These are phyloP conservation scores for Auricularia sp. DNA, from an alignment of 768 basidiomycete genomes.

Conservation along the genomic window DNA sequence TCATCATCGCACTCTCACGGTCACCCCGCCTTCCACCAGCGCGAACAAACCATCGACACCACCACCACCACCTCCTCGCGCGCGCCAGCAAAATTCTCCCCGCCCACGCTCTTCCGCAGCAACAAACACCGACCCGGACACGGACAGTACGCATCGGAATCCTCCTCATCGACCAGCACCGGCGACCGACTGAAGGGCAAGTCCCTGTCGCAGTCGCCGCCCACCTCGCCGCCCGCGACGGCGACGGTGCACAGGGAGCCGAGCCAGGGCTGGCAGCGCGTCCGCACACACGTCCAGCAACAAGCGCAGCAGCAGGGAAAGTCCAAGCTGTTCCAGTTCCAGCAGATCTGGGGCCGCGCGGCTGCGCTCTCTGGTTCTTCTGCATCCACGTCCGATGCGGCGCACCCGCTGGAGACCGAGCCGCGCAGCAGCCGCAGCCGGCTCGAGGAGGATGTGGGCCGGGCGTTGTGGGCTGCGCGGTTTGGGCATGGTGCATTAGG, in stretches of 20 bases:
- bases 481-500: not conserved
- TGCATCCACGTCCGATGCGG: not conserved
- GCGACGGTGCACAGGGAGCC: not conserved
- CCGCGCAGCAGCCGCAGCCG: not conserved
- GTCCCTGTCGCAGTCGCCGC: not conserved
- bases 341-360: constrained; percentile 24
- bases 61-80: too few relatives aligned
- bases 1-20: too few relatives aligned
- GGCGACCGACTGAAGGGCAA: not conserved
- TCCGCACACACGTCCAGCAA: not conserved
- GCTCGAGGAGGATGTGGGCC: not conserved
- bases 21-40: too few relatives aligned
- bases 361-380: not conserved
- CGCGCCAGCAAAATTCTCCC: too few relatives aligned
- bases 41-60: too few relatives aligned
- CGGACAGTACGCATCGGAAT: too few relatives aligned
- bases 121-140: too few relatives aligned
- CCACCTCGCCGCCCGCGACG: not conserved
- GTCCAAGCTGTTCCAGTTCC: constrained; percentile 47
- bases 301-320: constrained; percentile 31
- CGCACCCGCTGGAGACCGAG: not conserved
- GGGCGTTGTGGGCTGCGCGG: not conserved
- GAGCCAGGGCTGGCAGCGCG: not conserved
- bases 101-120: too few relatives aligned
- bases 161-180: too few relatives aligned